These are phyloP conservation scores for Pseudocercospora crystallina DNA, from an alignment of 2,329 filamentous ascomycete species.

Conservation along the genomic window DNA sequence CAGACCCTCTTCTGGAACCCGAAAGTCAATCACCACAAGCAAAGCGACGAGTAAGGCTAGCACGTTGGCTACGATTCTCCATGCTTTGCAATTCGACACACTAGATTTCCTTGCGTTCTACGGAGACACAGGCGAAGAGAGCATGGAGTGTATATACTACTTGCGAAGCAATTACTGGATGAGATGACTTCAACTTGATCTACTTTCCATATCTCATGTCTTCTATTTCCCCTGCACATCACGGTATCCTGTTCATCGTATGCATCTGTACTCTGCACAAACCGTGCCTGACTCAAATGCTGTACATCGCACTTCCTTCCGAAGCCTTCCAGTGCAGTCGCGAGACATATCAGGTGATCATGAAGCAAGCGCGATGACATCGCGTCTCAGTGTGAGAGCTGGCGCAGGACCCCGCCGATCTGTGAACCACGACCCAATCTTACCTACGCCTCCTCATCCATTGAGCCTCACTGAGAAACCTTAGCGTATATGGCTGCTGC, in stretches of 20 bases:
- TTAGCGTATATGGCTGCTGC: background rate
- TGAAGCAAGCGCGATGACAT: background rate
- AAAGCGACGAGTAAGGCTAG: background rate
- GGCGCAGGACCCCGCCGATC: background rate
- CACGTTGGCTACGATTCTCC: too few relatives aligned
- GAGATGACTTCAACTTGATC: too few relatives aligned
- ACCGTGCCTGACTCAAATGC: background rate
- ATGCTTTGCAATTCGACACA: background rate
- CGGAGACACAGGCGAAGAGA: background rate
- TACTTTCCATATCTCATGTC: background rate
- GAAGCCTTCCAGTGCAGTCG: too few relatives aligned
- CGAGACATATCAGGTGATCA: background rate
- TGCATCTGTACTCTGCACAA: background rate
- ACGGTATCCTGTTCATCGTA: background rate
- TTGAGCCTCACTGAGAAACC: background rate
- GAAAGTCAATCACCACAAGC: constrained; percentile 81
- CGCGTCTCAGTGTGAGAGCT: background rate
- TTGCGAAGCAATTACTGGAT: too few relatives aligned
- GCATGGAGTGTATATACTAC: background rate
- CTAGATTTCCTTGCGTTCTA: constrained; percentile 4
- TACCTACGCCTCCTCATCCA: background rate
- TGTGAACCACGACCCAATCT: background rate
- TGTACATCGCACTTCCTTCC: too few relatives aligned
- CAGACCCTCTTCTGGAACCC: constrained; percentile 76
- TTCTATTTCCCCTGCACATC: background rate